phyloP scores from a whole-genome alignment of 768 basidiomycete species.

The Chalciporus sphaerocephalus region DNA sequence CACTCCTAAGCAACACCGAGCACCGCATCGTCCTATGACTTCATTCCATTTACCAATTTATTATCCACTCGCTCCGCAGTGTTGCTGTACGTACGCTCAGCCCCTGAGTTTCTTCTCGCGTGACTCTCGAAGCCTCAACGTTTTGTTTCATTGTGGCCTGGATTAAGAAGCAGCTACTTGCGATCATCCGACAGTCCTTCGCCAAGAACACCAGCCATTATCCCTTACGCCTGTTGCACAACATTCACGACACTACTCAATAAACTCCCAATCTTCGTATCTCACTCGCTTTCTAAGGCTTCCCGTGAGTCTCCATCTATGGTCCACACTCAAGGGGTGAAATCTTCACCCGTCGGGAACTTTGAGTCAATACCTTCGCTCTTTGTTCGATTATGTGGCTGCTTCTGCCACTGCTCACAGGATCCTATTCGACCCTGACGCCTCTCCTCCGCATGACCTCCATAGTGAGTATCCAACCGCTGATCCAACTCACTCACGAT shows the following conservation, averaged over 20 bases:
- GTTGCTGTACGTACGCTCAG: no score
- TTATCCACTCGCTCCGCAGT: no score
- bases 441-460: no score
- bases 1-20: slow-evolving; percentile 1
- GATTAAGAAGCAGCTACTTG: no score
- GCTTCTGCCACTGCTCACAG: neutral
- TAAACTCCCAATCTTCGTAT: neutral
- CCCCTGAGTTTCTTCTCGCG: neutral
- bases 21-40: neutral
- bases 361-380: no score
- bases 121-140: neutral
- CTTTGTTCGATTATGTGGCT: neutral
- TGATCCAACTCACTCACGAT: no score
- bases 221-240: neutral
- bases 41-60: neutral
- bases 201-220: no score
- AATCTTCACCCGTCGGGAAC: no score
- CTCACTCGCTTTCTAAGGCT: neutral
- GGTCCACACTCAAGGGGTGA: no score
- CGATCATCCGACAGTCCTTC: neutral
- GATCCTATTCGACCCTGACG: neutral
- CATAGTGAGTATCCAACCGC: no score
- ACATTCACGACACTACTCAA: neutral
- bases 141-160: no score
- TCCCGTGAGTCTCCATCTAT: neutral